A percentile compares a stretch with the other conserved stretches of the same genome.
phyloP scores from a whole-genome alignment of 2,329 filamentous ascomycete species.

The Apiospora arundinis region DNA sequence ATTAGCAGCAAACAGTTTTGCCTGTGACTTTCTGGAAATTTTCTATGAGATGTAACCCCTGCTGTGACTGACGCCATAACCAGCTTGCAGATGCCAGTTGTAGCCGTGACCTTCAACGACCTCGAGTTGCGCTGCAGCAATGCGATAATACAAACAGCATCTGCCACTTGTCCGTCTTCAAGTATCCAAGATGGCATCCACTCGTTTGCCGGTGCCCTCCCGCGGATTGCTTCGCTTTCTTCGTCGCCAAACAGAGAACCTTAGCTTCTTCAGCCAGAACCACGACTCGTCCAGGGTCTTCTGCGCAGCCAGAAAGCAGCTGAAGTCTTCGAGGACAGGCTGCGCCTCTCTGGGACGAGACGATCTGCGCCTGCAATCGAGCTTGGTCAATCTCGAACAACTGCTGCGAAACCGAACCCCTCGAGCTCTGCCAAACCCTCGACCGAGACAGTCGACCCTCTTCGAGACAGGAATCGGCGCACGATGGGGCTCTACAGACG shows the following conservation, averaged over 20 bases:
- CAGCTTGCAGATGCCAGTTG: not conserved
- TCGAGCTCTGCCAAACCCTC: not conserved
- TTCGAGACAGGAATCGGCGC: not conserved
- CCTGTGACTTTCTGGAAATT: conserved; percentile 16
- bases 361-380: conserved; percentile 37
- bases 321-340: conserved; percentile 1
- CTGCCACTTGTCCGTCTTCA: not conserved
- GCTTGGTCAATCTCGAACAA: conserved; percentile 37
- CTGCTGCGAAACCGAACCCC: conserved; percentile 18
- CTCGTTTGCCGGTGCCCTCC: conserved; percentile 57
- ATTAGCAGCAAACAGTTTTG: not conserved
- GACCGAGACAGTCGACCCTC: conserved; percentile 6
- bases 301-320: conserved; percentile 29
- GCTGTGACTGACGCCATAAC: conserved; percentile 15
- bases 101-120: not conserved
- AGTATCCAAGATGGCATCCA: conserved; percentile 49
- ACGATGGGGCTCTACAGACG: conserved; percentile 19
- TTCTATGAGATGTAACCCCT: not conserved
- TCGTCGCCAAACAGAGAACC: conserved; percentile 69
- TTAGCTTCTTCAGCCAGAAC: conserved; percentile 57
- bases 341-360: conserved; percentile 27
- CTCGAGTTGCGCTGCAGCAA: not conserved
- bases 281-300: conserved; percentile 31
- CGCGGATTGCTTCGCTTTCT: conserved; percentile 73
- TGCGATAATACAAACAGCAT: conserved; percentile 7